Evolutionary conservation across 306 rosid species (phyloP).

Genomic region (Acacia confusa): DNA sequence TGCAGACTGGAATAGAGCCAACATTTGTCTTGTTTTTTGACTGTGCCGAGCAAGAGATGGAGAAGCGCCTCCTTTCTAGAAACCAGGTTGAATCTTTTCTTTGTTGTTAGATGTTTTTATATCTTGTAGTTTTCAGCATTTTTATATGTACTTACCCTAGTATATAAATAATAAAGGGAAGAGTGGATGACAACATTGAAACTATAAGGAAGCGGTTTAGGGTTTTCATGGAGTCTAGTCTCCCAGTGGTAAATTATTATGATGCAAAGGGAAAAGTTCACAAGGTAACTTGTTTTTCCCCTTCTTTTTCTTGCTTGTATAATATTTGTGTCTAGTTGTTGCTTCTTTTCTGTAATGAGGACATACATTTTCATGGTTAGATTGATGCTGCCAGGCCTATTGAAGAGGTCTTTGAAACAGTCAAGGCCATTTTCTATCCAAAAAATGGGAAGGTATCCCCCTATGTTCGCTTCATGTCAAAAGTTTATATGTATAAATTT

Average conservation of each 20-base stretch:
- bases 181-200: slow-evolving; percentile 95
- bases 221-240: slow-evolving; percentile 90
- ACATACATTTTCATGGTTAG: slow-evolving; percentile 46
- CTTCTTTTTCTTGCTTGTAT: not conserved
- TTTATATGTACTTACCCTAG: not conserved
- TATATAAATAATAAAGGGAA: slow-evolving; percentile 60
- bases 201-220: slow-evolving; percentile 92
- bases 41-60: slow-evolving; percentile 91
- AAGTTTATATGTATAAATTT: slow-evolving; percentile 45
- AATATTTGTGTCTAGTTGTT: slow-evolving; percentile 18
- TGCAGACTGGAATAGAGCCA: slow-evolving; percentile 93
- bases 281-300: slow-evolving; percentile 53
- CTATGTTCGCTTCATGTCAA: slow-evolving; percentile 37
- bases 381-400: slow-evolving; percentile 81
- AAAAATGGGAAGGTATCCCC: slow-evolving; percentile 85
- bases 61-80: slow-evolving; percentile 80
- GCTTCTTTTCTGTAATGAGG: slow-evolving; percentile 15
- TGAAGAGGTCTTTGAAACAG: slow-evolving; percentile 80
- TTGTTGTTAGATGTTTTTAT: not conserved
- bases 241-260: slow-evolving; percentile 79
- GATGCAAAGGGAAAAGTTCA: slow-evolving; percentile 75
- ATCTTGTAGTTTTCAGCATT: not conserved
- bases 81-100: slow-evolving; percentile 66
- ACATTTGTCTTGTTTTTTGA: slow-evolving; percentile 79
- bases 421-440: slow-evolving; percentile 72